Conservation (phyloP, 2,329 filamentous ascomycete species). For the Aspergillus nomiae region DNA sequence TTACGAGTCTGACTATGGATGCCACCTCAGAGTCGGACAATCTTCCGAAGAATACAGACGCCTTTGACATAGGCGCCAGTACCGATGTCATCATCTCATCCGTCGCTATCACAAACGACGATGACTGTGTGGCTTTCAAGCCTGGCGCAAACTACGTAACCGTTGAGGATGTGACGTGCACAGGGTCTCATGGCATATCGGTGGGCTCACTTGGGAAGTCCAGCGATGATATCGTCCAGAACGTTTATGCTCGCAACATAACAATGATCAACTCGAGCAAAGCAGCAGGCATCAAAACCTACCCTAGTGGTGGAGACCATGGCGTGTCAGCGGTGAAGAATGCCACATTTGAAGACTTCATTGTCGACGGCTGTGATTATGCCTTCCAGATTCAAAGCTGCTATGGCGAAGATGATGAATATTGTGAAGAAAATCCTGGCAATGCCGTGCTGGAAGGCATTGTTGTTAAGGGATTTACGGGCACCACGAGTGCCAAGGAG, state of each 20-base stretch:
- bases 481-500: slow-evolving; percentile 42
- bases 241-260: slow-evolving; percentile 45
- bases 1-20: slow-evolving; percentile 40
- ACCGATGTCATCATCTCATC: slow-evolving; percentile 41
- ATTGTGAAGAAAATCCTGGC: slow-evolving; percentile 40
- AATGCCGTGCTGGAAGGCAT: slow-evolving; percentile 38
- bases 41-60: slow-evolving; percentile 46
- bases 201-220: slow-evolving; percentile 50
- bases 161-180: slow-evolving; percentile 47
- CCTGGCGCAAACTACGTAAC: slow-evolving; percentile 43
- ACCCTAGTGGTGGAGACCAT: slow-evolving; percentile 41
- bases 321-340: slow-evolving; percentile 44
- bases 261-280: slow-evolving; percentile 48
- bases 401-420: slow-evolving; percentile 39
- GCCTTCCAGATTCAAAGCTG: slow-evolving; percentile 52
- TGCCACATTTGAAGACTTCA: slow-evolving; percentile 44
- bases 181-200: slow-evolving; percentile 51
- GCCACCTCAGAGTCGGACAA: slow-evolving; percentile 44
- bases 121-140: slow-evolving; percentile 52
- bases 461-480: slow-evolving; percentile 40
- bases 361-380: slow-evolving; percentile 44
- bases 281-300: slow-evolving; percentile 51
- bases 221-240: slow-evolving; percentile 45
- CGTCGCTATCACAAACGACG: slow-evolving; percentile 43
- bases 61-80: slow-evolving; percentile 46